Conservation (phyloP, 768 basidiomycete species). For the Dioszegia aurantiaca region DNA sequence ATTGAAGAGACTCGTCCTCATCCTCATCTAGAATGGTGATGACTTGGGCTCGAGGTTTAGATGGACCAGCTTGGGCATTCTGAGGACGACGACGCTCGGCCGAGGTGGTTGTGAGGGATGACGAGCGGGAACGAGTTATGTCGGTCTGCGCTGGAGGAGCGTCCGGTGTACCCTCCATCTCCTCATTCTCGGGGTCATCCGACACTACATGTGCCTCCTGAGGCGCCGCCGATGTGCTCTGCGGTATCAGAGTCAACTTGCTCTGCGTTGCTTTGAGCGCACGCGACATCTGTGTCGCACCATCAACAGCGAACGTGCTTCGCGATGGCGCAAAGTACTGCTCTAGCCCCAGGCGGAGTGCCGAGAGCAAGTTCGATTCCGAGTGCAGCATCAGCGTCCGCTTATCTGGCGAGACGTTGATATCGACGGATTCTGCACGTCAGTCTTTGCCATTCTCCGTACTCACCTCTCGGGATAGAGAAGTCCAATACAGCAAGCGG, state of each 20-base stretch:
- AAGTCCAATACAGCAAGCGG: constrained; percentile 85
- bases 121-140: background rate
- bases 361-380: constrained; percentile 72
- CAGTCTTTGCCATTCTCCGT: background rate
- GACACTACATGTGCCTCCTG: background rate
- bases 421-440: constrained; percentile 59
- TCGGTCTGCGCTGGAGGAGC: background rate
- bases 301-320: constrained; percentile 67
- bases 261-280: constrained; percentile 14
- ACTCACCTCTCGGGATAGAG: constrained; percentile 70
- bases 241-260: background rate
- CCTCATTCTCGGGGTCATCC: background rate
- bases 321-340: constrained; percentile 64
- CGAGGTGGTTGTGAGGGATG: background rate
- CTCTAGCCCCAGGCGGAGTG: constrained; percentile 71
- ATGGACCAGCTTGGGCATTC: constrained; percentile 12
- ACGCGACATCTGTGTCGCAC: constrained; percentile 34
- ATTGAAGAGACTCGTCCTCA: background rate
- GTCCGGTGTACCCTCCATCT: background rate
- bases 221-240: background rate
- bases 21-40: constrained; percentile 8
- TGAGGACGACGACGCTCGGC: too few relatives aligned
- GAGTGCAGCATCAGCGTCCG: constrained; percentile 88
- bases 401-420: constrained; percentile 96
- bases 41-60: background rate